These are phyloP conservation scores for Piromyces finnis DNA, from an alignment of 192 early-diverging fungal genomes.

Conservation along the genomic window DNA sequence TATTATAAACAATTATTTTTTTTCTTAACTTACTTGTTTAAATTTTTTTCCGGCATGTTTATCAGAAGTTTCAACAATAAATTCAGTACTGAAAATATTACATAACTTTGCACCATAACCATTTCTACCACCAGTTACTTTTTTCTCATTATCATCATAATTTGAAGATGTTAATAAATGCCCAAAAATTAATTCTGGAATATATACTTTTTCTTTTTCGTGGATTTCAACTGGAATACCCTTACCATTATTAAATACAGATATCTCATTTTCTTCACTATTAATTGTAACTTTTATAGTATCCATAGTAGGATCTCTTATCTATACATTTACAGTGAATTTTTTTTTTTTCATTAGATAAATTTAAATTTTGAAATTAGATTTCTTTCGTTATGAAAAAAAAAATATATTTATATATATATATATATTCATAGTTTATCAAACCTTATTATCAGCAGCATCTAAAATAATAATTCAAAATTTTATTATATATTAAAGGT, in stretches of 20 bases:
- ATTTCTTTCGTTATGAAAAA: no score
- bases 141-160: conserved; percentile 89
- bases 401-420: no score
- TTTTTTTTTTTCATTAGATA: no score
- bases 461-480: no score
- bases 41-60: conserved; percentile 49
- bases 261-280: conserved; percentile 54
- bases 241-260: conserved; percentile 81
- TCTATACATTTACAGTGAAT: conserved; percentile 14
- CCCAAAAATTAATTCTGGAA: conserved; percentile 95
- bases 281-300: conserved; percentile 78
- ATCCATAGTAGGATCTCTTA: conserved; percentile 73
- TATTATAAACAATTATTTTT: no score
- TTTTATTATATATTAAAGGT: no score
- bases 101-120: conserved; percentile 79
- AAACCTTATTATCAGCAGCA: not conserved
- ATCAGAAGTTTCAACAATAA: conserved; percentile 83
- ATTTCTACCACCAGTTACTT: conserved; percentile 89
- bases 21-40: conserved; percentile 53
- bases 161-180: conserved; percentile 92
- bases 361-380: not conserved
- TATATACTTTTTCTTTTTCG: conserved; percentile 69
- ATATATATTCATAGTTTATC: not conserved
- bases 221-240: conserved; percentile 94
- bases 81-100: conserved; percentile 92